Percentiles rank a stretch among this genome's conserved stretches.
These are phyloP conservation scores for Phytophthora lateralis DNA, from an alignment of 352 stramenopile species.

Conservation along the genomic window DNA sequence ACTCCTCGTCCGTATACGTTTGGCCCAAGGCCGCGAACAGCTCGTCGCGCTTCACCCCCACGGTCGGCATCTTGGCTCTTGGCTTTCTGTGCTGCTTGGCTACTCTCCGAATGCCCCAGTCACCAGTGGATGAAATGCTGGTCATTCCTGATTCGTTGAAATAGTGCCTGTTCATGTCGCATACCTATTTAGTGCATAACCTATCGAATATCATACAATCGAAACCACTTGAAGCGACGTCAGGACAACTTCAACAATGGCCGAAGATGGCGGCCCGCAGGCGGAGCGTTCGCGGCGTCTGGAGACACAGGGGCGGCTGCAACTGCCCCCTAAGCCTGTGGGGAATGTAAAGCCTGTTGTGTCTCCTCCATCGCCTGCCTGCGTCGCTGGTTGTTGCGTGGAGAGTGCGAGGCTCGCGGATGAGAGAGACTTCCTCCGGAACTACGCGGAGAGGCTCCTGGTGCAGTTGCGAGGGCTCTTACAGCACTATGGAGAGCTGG, in stretches of 20 bases:
- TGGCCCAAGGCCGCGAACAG: constrained; percentile 97
- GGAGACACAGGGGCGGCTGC: constrained; percentile 34
- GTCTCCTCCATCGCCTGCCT: neutral
- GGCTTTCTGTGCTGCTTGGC: neutral
- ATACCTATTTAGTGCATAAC: neutral
- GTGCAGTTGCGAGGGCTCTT: constrained; percentile 62
- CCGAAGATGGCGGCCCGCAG: constrained; percentile 30
- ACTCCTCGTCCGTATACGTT: constrained; percentile 98
- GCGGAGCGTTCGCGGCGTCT: constrained; percentile 42
- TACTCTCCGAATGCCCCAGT: constrained; percentile 24
- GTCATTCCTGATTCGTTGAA: constrained; percentile 8
- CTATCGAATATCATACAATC: too few relatives aligned
- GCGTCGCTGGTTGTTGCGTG: constrained; percentile 37
- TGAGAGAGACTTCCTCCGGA: constrained; percentile 68
- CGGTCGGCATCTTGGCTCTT: constrained; percentile 95
- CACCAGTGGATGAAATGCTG: constrained; percentile 29
- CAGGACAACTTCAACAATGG: constrained; percentile 19
- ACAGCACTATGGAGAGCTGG: constrained; percentile 72
- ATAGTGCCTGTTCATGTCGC: constrained; percentile 3
- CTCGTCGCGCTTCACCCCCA: constrained; percentile 96
- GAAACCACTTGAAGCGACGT: constrained; percentile 21
- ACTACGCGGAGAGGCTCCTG: constrained; percentile 72
- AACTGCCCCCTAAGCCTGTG: neutral
- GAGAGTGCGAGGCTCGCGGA: constrained; percentile 53
- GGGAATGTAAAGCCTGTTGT: neutral